These are phyloP conservation scores for Trypanosoma platydactyli DNA, from an alignment of 208 protist genomes.

Conservation along the genomic window DNA sequence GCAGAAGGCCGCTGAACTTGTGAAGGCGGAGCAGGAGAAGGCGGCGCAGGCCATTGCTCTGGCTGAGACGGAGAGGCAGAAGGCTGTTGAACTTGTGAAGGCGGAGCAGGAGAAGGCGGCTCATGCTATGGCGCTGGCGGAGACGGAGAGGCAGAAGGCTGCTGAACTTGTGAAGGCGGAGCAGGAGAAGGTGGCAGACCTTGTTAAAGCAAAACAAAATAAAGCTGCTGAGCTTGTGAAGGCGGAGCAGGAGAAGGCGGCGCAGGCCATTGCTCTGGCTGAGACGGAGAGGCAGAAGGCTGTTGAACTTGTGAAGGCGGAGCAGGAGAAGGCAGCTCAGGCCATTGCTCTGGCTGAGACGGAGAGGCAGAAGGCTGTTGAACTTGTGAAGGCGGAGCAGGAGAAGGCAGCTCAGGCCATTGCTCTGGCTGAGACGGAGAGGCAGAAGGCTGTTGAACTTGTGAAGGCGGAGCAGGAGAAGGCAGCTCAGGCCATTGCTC, in stretches of 20 bases:
- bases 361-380: neutral
- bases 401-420: neutral
- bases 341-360: neutral
- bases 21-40: slow-evolving; percentile 7
- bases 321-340: slow-evolving; percentile 3
- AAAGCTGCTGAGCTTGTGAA: slow-evolving; percentile 6
- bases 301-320: slow-evolving; percentile 7
- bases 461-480: neutral
- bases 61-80: slow-evolving; percentile 12
- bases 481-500: slow-evolving; percentile 2
- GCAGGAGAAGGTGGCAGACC: slow-evolving; percentile 6
- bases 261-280: neutral
- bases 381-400: slow-evolving; percentile 1
- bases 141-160: slow-evolving; percentile 13
- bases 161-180: slow-evolving; percentile 9
- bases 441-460: neutral
- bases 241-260: neutral
- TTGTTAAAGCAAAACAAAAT: neutral
- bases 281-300: neutral
- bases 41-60: neutral
- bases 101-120: no score
- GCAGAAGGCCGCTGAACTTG: slow-evolving; percentile 6
- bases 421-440: neutral
- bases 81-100: slow-evolving; percentile 6
- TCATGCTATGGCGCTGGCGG: no score